Conservation (phyloP, 1,284 basidiomycete species). For the Polyporus tsugae region DNA sequence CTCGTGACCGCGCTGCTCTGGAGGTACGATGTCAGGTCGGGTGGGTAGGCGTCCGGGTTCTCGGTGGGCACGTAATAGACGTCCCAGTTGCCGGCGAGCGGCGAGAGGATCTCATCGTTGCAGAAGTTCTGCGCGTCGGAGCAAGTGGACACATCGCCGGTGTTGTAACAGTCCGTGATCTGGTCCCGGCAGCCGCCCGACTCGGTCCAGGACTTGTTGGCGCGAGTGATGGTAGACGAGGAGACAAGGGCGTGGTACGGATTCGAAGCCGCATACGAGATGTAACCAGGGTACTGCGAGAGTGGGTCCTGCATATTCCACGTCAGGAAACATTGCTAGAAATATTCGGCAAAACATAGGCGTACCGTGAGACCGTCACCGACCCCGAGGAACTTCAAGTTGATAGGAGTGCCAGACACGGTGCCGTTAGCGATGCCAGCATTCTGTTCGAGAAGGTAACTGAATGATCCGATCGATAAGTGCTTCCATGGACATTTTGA, state of each 20-base stretch:
- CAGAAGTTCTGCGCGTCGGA: constrained; percentile 63
- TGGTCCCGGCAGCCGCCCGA: constrained; percentile 59
- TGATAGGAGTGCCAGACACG: constrained; percentile 57
- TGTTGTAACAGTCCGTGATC: constrained; percentile 60
- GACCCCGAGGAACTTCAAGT: constrained; percentile 70
- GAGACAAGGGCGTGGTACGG: constrained; percentile 60
- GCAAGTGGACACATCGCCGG: constrained; percentile 56
- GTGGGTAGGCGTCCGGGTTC: constrained; percentile 66
- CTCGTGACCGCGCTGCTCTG: constrained; percentile 43
- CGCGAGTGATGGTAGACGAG: constrained; percentile 48
- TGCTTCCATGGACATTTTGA: neutral
- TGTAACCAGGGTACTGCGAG: constrained; percentile 63
- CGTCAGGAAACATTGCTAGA: neutral
- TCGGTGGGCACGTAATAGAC: constrained; percentile 60
- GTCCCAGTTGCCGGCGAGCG: constrained; percentile 57
- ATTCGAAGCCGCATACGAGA: constrained; percentile 42
- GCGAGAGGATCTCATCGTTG: constrained; percentile 59
- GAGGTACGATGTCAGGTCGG: constrained; percentile 55
- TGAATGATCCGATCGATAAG: constrained; percentile 31
- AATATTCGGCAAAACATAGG: constrained; percentile 12
- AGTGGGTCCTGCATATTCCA: constrained; percentile 55
- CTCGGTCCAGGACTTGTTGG: constrained; percentile 54
- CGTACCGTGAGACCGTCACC: constrained; percentile 68
- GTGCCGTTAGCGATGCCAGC: constrained; percentile 57
- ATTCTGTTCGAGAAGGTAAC: constrained; percentile 69